Evolutionary conservation across 2,329 filamentous ascomycete species (phyloP).

Genomic region (Rhynchosporium agropyri): DNA sequence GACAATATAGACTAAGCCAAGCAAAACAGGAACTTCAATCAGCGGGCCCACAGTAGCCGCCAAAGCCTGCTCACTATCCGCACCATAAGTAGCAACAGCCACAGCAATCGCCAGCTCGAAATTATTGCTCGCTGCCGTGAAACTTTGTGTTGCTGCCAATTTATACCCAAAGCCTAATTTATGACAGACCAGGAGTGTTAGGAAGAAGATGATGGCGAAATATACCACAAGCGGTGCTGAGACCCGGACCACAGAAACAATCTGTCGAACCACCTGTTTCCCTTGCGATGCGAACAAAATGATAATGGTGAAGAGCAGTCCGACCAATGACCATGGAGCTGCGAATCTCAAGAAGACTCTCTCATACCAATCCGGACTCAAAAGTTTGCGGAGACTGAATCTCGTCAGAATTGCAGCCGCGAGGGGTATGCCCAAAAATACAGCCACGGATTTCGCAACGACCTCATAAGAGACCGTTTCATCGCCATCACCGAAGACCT

Average conservation of each 20-base stretch:
- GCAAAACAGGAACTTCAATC: constrained; percentile 81
- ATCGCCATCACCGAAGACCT: constrained; percentile 60
- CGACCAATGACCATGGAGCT: constrained; percentile 77
- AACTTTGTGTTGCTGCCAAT: constrained; percentile 75
- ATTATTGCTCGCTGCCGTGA: constrained; percentile 90
- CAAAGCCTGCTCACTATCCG: constrained; percentile 76
- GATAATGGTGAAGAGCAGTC: constrained; percentile 83
- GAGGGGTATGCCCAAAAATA: constrained; percentile 84
- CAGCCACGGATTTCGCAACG: constrained; percentile 78
- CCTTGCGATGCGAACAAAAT: constrained; percentile 86
- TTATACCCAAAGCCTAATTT: constrained; percentile 75
- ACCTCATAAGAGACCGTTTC: constrained; percentile 60
- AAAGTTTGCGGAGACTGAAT: constrained; percentile 57
- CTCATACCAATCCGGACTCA: constrained; percentile 66
- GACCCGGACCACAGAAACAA: constrained; percentile 80
- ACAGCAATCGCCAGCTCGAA: constrained; percentile 92
- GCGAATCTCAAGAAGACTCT: constrained; percentile 68
- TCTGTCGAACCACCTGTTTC: constrained; percentile 74
- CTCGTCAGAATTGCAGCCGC: constrained; percentile 79
- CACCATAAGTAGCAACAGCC: constrained; percentile 78
- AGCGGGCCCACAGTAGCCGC: constrained; percentile 83
- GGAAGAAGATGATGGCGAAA: constrained; percentile 73
- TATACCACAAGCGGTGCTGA: constrained; percentile 81
- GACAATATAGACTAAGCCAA: constrained; percentile 76
- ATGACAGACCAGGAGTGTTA: constrained; percentile 63